A percentile compares a stretch with the other conserved stretches of the same genome.
These are phyloP conservation scores for Cyclanthera cordifolia DNA, from an alignment of 306 rosid species.

Conservation along the genomic window DNA sequence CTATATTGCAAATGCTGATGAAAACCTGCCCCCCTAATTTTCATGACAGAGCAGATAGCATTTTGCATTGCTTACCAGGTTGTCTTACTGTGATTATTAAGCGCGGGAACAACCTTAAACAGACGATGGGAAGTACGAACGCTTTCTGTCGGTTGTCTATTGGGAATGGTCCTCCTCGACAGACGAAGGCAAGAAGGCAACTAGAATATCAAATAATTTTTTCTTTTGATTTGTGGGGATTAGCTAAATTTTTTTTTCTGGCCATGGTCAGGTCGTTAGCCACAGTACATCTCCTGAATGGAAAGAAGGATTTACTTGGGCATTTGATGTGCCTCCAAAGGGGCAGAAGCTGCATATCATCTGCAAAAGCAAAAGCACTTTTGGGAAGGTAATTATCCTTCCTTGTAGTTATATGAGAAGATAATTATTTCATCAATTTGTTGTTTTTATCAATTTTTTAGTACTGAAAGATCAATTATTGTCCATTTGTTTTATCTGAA, in stretches of 20 bases:
- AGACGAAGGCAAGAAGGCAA: conserved; percentile 65
- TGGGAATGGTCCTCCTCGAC: conserved; percentile 89
- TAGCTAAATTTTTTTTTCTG: conserved; percentile 3
- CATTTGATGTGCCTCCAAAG: conserved; percentile 89
- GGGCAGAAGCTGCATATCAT: conserved; percentile 87
- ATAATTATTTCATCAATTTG: too few species aligned
- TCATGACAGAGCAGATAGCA: conserved; percentile 89
- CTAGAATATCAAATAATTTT: background rate
- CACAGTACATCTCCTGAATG: conserved; percentile 85
- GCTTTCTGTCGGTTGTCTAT: conserved; percentile 85
- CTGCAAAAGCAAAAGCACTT: conserved; percentile 98
- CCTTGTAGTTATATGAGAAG: background rate
- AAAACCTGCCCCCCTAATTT: conserved; percentile 96
- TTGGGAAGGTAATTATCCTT: conserved; percentile 65
- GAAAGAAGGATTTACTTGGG: conserved; percentile 99
- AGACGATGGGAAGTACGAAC: conserved; percentile 89
- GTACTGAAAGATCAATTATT: too few species aligned
- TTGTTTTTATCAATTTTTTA: too few species aligned
- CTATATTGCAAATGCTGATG: conserved; percentile 94
- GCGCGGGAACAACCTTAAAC: conserved; percentile 88
- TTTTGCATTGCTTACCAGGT: conserved; percentile 93
- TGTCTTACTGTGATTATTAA: conserved; percentile 86
- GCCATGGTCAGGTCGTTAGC: conserved; percentile 54
- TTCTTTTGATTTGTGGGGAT: background rate
- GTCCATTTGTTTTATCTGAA: too few species aligned